Conservation (phyloP, 169 alveolate genomes). For the Fabrea salina region DNA sequence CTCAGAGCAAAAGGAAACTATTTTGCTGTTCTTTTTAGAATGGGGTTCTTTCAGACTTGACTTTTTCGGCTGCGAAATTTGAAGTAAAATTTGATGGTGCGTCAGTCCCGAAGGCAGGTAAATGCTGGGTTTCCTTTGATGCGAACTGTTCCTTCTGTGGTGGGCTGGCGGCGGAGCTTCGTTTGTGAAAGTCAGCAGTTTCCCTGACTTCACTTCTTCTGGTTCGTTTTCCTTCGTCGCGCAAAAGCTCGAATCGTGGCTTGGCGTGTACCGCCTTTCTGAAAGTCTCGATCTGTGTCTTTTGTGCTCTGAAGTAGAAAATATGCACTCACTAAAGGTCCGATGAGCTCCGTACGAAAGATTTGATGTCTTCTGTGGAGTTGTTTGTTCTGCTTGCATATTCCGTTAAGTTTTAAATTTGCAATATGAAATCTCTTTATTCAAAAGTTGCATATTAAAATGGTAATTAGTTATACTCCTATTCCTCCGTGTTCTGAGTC, state of each 20-base stretch:
- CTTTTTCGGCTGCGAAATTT: no score
- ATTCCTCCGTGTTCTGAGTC: no score
- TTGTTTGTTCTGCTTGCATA: no score
- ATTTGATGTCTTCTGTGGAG: no score
- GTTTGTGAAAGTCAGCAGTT: background rate
- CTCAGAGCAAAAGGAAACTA: background rate
- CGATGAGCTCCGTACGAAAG: no score
- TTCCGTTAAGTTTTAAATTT: no score
- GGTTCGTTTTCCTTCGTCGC: background rate
- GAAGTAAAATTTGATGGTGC: background rate
- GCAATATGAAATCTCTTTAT: no score
- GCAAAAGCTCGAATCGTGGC: background rate
- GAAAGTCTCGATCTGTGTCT: background rate
- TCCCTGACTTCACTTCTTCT: background rate
- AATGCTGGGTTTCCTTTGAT: background rate
- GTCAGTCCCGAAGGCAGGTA: background rate
- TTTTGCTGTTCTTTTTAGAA: background rate
- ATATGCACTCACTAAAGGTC: background rate
- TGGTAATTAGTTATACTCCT: no score
- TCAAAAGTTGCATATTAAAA: no score
- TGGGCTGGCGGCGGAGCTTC: background rate
- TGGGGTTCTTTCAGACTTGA: no score
- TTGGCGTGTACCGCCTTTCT: background rate
- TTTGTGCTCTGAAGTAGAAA: background rate
- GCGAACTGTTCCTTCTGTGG: background rate